phyloP scores from a whole-genome alignment of 768 basidiomycete genomes.

The Dictyophora rubrovolvata region DNA sequence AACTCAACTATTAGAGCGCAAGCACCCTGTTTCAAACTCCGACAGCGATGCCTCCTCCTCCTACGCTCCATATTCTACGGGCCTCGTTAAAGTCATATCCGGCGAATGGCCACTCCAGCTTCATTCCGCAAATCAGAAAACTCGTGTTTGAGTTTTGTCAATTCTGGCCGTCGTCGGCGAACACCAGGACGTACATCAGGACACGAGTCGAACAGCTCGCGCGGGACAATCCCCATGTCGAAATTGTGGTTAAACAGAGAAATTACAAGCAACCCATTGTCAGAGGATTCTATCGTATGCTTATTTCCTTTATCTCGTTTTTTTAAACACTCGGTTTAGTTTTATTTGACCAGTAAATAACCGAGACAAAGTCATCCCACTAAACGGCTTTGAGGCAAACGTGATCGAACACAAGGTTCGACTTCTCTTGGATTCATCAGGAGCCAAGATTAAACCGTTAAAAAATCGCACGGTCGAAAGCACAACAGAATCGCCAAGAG shows the following conservation, averaged over 20 bases:
- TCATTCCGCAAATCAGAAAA: conserved; percentile 72
- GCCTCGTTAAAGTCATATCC: conserved; percentile 46
- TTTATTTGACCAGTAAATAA: conserved; percentile 52
- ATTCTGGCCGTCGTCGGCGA: conserved; percentile 64
- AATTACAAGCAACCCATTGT: conserved; percentile 69
- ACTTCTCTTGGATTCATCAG: conserved; percentile 78
- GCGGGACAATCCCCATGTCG: conserved; percentile 67
- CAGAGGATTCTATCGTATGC: conserved; percentile 73
- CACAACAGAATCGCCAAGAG: conserved; percentile 68
- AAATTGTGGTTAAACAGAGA: conserved; percentile 72
- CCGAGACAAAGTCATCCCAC: conserved; percentile 79
- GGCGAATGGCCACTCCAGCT: conserved; percentile 65
- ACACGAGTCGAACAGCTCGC: conserved; percentile 58
- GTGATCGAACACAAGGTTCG: conserved; percentile 71
- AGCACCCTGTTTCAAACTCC: conserved; percentile 19
- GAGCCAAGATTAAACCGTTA: conserved; percentile 72
- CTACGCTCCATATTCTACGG: conserved; percentile 31
- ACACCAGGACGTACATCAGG: conserved; percentile 59
- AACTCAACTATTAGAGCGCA: background rate
- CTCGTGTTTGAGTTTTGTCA: conserved; percentile 87
- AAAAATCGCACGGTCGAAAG: conserved; percentile 69
- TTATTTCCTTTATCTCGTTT: conserved; percentile 1
- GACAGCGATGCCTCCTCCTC: conserved; percentile 18
- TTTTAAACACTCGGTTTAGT: conserved; percentile 11
- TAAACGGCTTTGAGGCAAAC: conserved; percentile 65